Percentiles rank a stretch among this genome's conserved stretches.
Conservation (phyloP, 768 basidiomycete species). For the Agrocybe pediades region DNA sequence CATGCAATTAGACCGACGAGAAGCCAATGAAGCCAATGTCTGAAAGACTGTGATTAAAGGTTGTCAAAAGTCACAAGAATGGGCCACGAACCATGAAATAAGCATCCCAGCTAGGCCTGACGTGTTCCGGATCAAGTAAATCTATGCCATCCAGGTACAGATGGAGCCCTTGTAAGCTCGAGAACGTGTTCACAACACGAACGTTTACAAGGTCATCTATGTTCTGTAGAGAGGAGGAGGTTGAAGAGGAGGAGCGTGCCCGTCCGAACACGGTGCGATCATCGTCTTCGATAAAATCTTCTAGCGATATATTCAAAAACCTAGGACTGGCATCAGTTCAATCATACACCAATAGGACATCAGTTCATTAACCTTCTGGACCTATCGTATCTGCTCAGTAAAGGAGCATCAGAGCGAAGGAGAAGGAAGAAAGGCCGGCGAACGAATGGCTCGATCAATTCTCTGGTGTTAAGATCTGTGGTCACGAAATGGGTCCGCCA, state of each 20-base stretch:
- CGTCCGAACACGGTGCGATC: conserved; percentile 71
- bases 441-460: conserved; percentile 66
- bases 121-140: conserved; percentile 68
- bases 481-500: conserved; percentile 88
- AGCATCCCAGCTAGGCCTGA: conserved; percentile 91
- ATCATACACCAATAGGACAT: not conserved
- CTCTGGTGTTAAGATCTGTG: conserved; percentile 57
- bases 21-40: conserved; percentile 90
- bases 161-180: conserved; percentile 52
- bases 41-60: conserved; percentile 24
- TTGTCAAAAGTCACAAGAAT: not conserved
- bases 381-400: conserved; percentile 67
- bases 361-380: conserved; percentile 44
- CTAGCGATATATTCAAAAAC: conserved; percentile 44
- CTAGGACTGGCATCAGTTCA: conserved; percentile 4
- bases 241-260: conserved; percentile 8
- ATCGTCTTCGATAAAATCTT: conserved; percentile 73
- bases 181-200: conserved; percentile 67
- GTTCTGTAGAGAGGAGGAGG: conserved; percentile 26
- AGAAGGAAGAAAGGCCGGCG: conserved; percentile 93
- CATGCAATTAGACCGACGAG: conserved; percentile 93
- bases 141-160: conserved; percentile 68
- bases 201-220: conserved; percentile 58
- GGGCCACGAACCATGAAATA: conserved; percentile 85
- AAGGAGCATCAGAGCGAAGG: conserved; percentile 80